phyloP scores from a whole-genome alignment of 495 filamentous ascomycete genomes.

The Chaetomium cochliodes region DNA sequence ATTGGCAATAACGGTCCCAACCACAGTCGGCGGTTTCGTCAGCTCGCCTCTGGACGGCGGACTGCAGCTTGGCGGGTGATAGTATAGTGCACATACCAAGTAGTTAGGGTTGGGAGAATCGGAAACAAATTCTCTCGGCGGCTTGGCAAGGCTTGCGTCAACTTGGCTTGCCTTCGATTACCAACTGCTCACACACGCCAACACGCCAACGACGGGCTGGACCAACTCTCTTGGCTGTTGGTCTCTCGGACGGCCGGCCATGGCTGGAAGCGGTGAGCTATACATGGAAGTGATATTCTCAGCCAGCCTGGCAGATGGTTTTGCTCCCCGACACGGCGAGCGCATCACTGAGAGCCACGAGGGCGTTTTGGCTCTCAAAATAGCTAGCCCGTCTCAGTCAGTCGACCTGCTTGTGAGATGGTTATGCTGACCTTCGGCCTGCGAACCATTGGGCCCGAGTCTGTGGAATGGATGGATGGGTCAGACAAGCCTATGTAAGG shows the following conservation, averaged over 20 bases:
- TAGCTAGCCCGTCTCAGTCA: neutral
- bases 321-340: neutral
- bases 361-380: neutral
- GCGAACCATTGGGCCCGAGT: neutral
- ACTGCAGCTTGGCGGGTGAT: conserved; percentile 4
- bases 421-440: neutral
- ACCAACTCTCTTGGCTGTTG: neutral
- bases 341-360: neutral
- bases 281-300: too few relatives aligned
- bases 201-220: too few relatives aligned
- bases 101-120: neutral
- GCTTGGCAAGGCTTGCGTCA: neutral
- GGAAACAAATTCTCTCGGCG: conserved; percentile 4
- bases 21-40: conserved; percentile 1
- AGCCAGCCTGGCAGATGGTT: neutral
- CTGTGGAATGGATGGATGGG: neutral
- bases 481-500: neutral
- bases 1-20: neutral
- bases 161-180: neutral
- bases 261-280: neutral
- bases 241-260: neutral
- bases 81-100: too few relatives aligned
- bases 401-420: neutral
- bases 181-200: neutral
- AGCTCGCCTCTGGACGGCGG: neutral